Evolutionary conservation across 352 stramenopile species (phyloP), one percentile per base, ranked within the genome.

Genomic region (Phytophthora cactorum): DNA sequence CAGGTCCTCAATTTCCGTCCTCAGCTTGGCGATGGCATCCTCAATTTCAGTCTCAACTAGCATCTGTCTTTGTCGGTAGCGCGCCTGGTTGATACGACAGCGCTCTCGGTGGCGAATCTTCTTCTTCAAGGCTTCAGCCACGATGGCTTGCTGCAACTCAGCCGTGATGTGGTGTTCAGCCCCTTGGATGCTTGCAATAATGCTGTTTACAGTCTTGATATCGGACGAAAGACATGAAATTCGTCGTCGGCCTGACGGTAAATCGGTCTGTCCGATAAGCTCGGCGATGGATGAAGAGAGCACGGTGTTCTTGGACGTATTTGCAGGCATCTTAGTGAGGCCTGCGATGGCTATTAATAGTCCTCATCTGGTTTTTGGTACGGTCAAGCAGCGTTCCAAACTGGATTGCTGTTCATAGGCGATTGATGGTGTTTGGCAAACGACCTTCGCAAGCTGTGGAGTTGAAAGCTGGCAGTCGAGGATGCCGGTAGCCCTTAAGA

Each of bases 91-190:
- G 6, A 55, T 36, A 10, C 59, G 59, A 32, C 59, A 66, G 5
- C 31, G 39, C 38, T 66, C 50, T 41, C 59, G 59, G 25, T 60
- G 50, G 11, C 15, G 31, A 39, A 39, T 39, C 3, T 39, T 68
- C 27, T 63, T 68, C 34, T 55, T 54, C 34, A 63, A 63, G n/a
- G 56, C 46, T 49, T 64, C 46, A 2, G 57, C 38, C 15, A 64
- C 15, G 22, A 64, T 57, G 34, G 36, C n/a, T 3, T 64, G 32
- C 25, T 64, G 57, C 12, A 64, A 22, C 1, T 50, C 57, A 5
- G 46, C 17, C 17, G 45, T 64, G 34, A 64, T 51, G 34, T 50
- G 22, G n/a, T 57, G 45, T 3, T 64, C 32, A 9, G 57, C 14
- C 2, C 15, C 46, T 64, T 64, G 57, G 7, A 64, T 57, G n/a